phyloP scores from a whole-genome alignment of 345 rosid species.

The Eucalyptus marginata region DNA sequence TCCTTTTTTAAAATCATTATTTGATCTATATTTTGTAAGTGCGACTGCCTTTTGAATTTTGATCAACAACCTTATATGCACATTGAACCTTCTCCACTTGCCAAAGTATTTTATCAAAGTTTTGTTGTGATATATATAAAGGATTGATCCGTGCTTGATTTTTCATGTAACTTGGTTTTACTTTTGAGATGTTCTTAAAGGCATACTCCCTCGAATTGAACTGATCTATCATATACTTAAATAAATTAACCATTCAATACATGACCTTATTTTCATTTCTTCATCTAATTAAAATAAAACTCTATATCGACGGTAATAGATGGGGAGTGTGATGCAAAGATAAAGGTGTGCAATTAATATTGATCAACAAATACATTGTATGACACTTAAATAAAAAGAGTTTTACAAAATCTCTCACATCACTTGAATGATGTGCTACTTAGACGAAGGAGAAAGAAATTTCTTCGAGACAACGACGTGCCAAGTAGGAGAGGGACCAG shows the following conservation, averaged over 20 bases:
- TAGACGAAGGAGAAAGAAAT: neutral
- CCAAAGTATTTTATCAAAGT: neutral
- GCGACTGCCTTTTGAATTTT: neutral
- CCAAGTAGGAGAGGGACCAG: neutral
- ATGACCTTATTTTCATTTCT: neutral
- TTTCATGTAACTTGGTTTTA: rapidly evolving
- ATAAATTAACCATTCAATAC: neutral
- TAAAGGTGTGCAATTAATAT: neutral
- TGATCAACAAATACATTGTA: too few species aligned
- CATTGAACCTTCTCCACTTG: neutral
- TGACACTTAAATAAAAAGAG: neutral
- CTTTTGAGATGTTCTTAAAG: neutral
- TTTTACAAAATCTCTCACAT: neutral
- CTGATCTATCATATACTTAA: rapidly evolving
- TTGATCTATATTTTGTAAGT: neutral
- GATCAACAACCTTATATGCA: neutral
- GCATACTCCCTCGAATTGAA: rapidly evolving
- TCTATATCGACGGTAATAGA: neutral
- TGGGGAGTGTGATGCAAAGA: neutral
- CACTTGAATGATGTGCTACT: neutral
- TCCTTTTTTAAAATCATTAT: neutral
- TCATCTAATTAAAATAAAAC: neutral
- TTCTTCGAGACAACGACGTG: neutral
- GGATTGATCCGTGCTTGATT: rapidly evolving
- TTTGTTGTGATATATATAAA: neutral